Conservation (phyloP, 306 rosid genomes). For the Pterocarpus santalinus region DNA sequence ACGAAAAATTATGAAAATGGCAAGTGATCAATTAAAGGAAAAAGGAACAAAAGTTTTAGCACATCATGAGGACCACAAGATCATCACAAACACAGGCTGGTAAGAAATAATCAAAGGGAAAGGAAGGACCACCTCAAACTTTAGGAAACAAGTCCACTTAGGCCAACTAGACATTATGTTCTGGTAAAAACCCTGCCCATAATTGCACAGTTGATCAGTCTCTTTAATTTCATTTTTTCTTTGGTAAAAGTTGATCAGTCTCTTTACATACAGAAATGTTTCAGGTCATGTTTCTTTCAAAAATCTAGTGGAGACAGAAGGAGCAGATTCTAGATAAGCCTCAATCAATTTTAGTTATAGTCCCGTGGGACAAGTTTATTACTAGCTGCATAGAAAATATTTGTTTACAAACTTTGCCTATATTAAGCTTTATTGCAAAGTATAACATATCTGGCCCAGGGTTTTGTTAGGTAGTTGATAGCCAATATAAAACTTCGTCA, state of each 20-base stretch:
- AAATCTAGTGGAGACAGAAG: conserved; percentile 25
- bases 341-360: conserved; percentile 8
- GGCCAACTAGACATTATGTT: conserved; percentile 44
- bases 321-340: conserved; percentile 24
- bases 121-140: conserved; percentile 53
- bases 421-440: too few relatives aligned
- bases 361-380: conserved; percentile 5
- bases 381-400: neutral
- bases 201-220: conserved; percentile 43
- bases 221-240: conserved; percentile 39
- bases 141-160: conserved; percentile 34
- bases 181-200: conserved; percentile 34
- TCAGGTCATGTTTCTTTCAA: conserved; percentile 51
- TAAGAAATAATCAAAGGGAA: conserved; percentile 21
- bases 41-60: neutral
- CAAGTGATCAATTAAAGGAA: conserved; percentile 11
- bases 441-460: too few relatives aligned
- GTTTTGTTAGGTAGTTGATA: too few relatives aligned
- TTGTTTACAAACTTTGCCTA: conserved; percentile 1
- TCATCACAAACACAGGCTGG: conserved; percentile 39
- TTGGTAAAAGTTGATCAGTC: conserved; percentile 46
- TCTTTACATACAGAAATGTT: conserved; percentile 41
- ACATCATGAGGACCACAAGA: conserved; percentile 50
- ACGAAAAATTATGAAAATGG: neutral
- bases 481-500: too few relatives aligned